Base-by-base conservation (phyloP, 441 rosid genomes). In the Aquilaria agallochum region DNA sequence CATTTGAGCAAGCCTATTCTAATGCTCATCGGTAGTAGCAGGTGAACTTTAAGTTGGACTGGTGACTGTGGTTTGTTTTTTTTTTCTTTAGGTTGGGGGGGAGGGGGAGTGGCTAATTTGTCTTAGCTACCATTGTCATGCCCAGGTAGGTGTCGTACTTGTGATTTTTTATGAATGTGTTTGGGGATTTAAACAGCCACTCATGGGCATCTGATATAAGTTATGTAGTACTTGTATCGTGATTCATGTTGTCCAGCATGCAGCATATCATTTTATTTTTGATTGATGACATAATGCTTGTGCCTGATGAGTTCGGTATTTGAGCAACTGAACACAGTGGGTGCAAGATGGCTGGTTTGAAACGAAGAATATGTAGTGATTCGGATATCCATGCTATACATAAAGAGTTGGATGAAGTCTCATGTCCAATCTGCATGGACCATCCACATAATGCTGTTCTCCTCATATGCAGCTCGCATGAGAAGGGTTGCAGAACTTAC, bases 321-420 rank as follows among this genome's bases (percentile, higher is more conserved):
- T 74, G 84, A 90, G 98, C 78, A 84, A 81, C 82, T 79, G 65
- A 79, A 83, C 77, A 84, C 95, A 87, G 95, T 82, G 81, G 55
- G 73, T 76, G 63, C 91, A 80, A 94, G 93, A 94, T 90, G 98
- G 89, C 96, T 78, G 96, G 95, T 84, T 78, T 87, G 75, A 90
- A 90, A 86, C 84, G 92, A 77, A 90, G 89, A 80, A 67, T 74
- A 71, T 68, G 70, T 84, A 73, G 82, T 72, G 95, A 80, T 72
- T 84, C 90, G 58, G 98, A 94, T 78, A 81, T 58, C 67, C 78
- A 51, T 79, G 82, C 85, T 72, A 78, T 84, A 72, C 91, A 90
- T 79, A 87, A 84, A 80, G 88, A 80, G 72, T 74, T 84, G 82
- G 94, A 87, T 76, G 94, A 84, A 80, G 78, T 84, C 64, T 80